Evolutionary conservation across 345 rosid species (phyloP).

Genomic region (Bretschneidera sinensis): DNA sequence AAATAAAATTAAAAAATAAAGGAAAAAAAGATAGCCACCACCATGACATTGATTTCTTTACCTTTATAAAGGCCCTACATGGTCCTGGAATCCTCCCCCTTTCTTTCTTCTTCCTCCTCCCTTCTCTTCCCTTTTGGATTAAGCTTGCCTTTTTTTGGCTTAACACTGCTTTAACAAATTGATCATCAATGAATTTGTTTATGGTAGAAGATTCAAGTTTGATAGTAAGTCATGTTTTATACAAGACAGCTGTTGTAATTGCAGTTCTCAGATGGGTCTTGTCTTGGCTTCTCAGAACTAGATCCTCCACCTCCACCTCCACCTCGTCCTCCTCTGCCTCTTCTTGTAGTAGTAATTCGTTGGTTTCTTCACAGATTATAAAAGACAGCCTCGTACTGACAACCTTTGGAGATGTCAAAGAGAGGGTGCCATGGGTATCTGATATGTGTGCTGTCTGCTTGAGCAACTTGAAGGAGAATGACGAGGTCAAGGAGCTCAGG

Average conservation of each 20-base stretch:
- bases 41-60: conserved; percentile 1
- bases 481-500: conserved; percentile 72
- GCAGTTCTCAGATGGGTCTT: conserved; percentile 71
- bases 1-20: no score
- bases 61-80: conserved; percentile 19
- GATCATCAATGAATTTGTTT: conserved; percentile 57
- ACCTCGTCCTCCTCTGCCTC: neutral
- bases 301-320: conserved; percentile 13
- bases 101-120: conserved; percentile 8
- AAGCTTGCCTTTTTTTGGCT: neutral
- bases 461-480: conserved; percentile 39
- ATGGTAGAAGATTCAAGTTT: conserved; percentile 62
- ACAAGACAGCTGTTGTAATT: conserved; percentile 67
- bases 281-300: conserved; percentile 51
- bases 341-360: conserved; percentile 11
- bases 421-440: conserved; percentile 25
- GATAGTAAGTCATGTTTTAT: conserved; percentile 49
- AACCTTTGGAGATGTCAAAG: conserved; percentile 50
- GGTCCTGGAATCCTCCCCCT: conserved; percentile 20
- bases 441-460: conserved; percentile 89
- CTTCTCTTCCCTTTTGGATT: no score
- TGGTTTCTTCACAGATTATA: conserved; percentile 45
- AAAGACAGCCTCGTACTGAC: conserved; percentile 52
- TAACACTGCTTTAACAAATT: no score
- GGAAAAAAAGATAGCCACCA: neutral